Percentiles rank a stretch among this genome's conserved stretches.
Evolutionary conservation across 495 filamentous ascomycete species (phyloP).

Genomic region (Mytilinidion resinicola): DNA sequence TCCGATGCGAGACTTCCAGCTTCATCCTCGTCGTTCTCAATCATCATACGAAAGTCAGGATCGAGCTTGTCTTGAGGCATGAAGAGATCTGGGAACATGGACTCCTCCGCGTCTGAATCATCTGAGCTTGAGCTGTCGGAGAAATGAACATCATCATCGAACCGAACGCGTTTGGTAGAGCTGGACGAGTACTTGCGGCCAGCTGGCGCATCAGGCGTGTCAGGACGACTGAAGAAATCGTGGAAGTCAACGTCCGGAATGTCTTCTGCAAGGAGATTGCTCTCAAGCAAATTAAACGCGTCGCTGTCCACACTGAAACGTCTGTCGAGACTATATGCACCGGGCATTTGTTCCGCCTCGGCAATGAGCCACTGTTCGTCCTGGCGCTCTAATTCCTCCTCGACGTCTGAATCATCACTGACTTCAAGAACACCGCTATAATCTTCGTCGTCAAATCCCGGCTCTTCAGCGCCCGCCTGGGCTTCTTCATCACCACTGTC

Average conservation of each 20-base stretch:
- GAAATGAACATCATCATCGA: conserved; percentile 37
- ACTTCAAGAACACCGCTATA: conserved; percentile 72
- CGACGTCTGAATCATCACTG: conserved; percentile 65
- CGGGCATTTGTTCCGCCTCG: conserved; percentile 46
- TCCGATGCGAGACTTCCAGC: conserved; percentile 26
- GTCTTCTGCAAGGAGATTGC: neutral
- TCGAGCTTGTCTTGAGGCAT: conserved; percentile 64
- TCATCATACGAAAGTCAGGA: conserved; percentile 60
- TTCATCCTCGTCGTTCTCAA: conserved; percentile 54
- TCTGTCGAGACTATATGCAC: conserved; percentile 12
- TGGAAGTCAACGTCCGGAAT: conserved; percentile 16
- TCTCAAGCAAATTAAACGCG: neutral
- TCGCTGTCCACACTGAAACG: conserved; percentile 16
- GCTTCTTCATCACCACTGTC: conserved; percentile 34
- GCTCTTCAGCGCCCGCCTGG: neutral
- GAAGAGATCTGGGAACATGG: conserved; percentile 65
- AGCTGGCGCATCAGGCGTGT: neutral
- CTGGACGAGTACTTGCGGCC: conserved; percentile 21
- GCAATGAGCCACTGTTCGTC: conserved; percentile 59
- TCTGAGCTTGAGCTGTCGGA: conserved; percentile 48
- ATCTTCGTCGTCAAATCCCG: conserved; percentile 51
- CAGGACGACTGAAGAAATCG: conserved; percentile 20
- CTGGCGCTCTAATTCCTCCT: conserved; percentile 49
- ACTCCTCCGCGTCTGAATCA: conserved; percentile 44
- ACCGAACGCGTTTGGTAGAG: conserved; percentile 44